Conservation (phyloP, 192 early-diverging fungal genomes). For the Gaertneriomyces semiglobifer region DNA sequence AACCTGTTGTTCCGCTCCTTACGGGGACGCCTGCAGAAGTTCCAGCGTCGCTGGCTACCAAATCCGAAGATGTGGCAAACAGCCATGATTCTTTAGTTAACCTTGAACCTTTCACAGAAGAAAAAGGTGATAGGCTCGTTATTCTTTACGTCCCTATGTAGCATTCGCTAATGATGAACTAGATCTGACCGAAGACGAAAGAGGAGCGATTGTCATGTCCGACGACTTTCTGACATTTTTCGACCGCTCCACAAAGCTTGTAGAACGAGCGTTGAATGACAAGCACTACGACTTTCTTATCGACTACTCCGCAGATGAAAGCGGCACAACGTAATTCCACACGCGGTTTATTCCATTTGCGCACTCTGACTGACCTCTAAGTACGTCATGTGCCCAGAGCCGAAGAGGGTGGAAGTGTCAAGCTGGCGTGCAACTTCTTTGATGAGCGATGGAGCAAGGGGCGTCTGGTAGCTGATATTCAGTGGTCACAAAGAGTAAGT, state of each 20-base stretch:
- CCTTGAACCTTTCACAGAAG: no score
- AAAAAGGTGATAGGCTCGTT: no score
- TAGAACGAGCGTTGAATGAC: constrained; percentile 83
- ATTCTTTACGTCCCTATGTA: no score
- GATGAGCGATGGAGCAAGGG: constrained; percentile 83
- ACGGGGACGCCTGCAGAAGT: constrained; percentile 30
- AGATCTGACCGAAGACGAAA: constrained; percentile 85
- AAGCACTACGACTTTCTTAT: constrained; percentile 85
- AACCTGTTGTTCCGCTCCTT: background rate
- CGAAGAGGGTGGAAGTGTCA: constrained; percentile 63
- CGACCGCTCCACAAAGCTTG: constrained; percentile 77
- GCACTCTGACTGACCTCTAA: background rate
- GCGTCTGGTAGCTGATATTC: constrained; percentile 87
- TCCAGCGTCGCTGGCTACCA: constrained; percentile 36
- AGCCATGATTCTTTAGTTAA: no score
- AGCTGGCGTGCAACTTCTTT: constrained; percentile 67
- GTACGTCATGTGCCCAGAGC: constrained; percentile 7
- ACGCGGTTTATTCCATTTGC: constrained; percentile 4
- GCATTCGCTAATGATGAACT: no score
- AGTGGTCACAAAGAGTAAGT: constrained; percentile 79
- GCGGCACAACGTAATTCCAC: constrained; percentile 22
- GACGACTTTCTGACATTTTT: constrained; percentile 82
- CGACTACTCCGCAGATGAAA: constrained; percentile 69
- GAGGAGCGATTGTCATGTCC: constrained; percentile 69
- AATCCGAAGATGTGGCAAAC: constrained; percentile 13